Evolutionary conservation across 2,329 filamentous ascomycete genomes (phyloP).

Genomic region (Biscogniauxia sp.): DNA sequence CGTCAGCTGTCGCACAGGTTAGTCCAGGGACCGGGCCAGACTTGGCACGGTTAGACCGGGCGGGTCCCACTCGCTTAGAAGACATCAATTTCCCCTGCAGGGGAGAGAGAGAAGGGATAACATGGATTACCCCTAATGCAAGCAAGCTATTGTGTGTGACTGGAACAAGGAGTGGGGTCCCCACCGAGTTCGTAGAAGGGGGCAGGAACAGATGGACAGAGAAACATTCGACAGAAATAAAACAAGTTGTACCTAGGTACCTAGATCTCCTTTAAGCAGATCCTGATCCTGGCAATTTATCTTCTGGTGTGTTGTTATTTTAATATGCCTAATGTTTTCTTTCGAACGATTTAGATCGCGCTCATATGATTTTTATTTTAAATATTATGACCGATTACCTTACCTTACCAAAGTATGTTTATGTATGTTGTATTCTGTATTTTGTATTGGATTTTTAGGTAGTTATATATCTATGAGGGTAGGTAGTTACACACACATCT

Average conservation of each 20-base stretch:
- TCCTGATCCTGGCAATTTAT: conserved; percentile 5
- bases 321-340: background rate
- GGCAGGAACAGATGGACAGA: conserved; percentile 1
- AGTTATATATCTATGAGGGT: too few relatives aligned
- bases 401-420: too few relatives aligned
- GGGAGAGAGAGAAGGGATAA: background rate
- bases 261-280: conserved; percentile 18
- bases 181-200: background rate
- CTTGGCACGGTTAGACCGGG: background rate
- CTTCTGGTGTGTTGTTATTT: background rate
- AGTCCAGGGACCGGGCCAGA: background rate
- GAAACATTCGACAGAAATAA: conserved; percentile 24
- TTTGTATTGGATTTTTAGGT: too few relatives aligned
- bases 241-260: background rate
- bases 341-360: background rate
- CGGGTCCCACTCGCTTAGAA: conserved; percentile 13
- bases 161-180: background rate
- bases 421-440: too few relatives aligned
- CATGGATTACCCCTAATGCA: conserved; percentile 19
- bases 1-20: background rate
- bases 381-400: too few relatives aligned
- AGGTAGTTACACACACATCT: too few relatives aligned
- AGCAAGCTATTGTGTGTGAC: conserved; percentile 8
- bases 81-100: conserved; percentile 26
- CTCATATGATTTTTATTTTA: too few relatives aligned